Evolutionary conservation across 805 yeast species (phyloP).

Genomic region (Schizosaccharomyces japonicus): DNA sequence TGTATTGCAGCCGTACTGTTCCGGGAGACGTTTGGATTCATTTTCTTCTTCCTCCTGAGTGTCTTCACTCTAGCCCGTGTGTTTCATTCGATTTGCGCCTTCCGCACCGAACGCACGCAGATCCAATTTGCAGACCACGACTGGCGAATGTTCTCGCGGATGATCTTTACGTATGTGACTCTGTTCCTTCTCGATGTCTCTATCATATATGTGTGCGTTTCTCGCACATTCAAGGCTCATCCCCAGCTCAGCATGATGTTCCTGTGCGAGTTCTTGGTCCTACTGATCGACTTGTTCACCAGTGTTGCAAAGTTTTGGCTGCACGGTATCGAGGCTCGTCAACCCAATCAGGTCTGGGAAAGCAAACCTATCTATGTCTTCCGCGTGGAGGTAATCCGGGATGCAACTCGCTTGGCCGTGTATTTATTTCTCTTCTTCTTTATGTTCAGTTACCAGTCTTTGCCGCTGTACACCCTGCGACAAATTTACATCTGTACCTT

Average conservation of each 20-base stretch:
- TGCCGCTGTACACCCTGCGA: slow-evolving; percentile 27
- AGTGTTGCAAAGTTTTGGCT: slow-evolving; percentile 25
- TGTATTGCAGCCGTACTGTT: slow-evolving; percentile 34
- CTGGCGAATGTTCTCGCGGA: background rate
- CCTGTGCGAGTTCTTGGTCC: slow-evolving; percentile 52
- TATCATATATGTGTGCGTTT: background rate
- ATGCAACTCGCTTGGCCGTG: slow-evolving; percentile 22
- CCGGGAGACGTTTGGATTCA: slow-evolving; percentile 23
- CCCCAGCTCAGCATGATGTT: slow-evolving; percentile 23
- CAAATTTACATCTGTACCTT: slow-evolving; percentile 22
- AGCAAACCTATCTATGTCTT: slow-evolving; percentile 36
- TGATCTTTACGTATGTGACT: slow-evolving; percentile 13
- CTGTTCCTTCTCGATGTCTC: slow-evolving; percentile 26
- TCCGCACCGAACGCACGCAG: slow-evolving; percentile 22
- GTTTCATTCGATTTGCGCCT: slow-evolving; percentile 51
- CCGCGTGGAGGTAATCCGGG: slow-evolving; percentile 23
- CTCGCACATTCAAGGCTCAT: background rate
- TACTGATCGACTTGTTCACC: slow-evolving; percentile 30
- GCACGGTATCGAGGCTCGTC: slow-evolving; percentile 30
- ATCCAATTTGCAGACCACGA: slow-evolving; percentile 6
- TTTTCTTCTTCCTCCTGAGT: slow-evolving; percentile 22
- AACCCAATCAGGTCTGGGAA: slow-evolving; percentile 38
- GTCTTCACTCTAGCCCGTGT: slow-evolving; percentile 32
- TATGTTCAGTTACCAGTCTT: slow-evolving; percentile 23
- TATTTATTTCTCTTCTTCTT: slow-evolving; percentile 26